Conservation (phyloP, 441 rosid genomes). For the Euphorbia schlechtendalii region DNA sequence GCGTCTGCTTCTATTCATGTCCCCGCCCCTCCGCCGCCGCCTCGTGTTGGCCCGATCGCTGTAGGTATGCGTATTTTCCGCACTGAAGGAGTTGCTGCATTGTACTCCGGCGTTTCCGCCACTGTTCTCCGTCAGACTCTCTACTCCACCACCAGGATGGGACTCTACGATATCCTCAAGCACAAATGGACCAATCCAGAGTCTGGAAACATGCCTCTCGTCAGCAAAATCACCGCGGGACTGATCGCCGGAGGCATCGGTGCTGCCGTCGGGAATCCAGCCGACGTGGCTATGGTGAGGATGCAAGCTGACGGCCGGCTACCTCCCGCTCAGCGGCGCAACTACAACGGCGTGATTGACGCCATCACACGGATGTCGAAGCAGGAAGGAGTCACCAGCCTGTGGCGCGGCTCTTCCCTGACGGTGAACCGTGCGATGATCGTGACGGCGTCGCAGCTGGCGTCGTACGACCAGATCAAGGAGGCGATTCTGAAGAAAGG, state of each 20-base stretch:
- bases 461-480: conserved; percentile 74
- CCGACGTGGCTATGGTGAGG: conserved; percentile 84
- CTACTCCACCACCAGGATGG: conserved; percentile 83
- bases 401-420: conserved; percentile 73
- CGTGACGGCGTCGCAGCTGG: conserved; percentile 73
- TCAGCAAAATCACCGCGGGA: conserved; percentile 49
- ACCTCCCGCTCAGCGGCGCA: conserved; percentile 51
- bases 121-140: conserved; percentile 73
- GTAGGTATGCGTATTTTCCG: conserved; percentile 51
- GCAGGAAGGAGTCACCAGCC: conserved; percentile 57
- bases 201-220: conserved; percentile 38
- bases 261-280: conserved; percentile 74
- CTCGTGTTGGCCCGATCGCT: conserved; percentile 48
- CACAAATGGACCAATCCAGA: conserved; percentile 54
- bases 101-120: conserved; percentile 72
- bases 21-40: conserved; percentile 23
- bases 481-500: conserved; percentile 51
- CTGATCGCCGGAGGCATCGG: conserved; percentile 68
- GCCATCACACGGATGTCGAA: conserved; percentile 54
- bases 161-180: conserved; percentile 62
- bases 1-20: conserved; percentile 22
- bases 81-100: conserved; percentile 47
- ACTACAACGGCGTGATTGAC: conserved; percentile 60
- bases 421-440: conserved; percentile 91
- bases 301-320: conserved; percentile 89